Conservation (phyloP, 2,329 filamentous ascomycete genomes). For the Phoma sp. region DNA sequence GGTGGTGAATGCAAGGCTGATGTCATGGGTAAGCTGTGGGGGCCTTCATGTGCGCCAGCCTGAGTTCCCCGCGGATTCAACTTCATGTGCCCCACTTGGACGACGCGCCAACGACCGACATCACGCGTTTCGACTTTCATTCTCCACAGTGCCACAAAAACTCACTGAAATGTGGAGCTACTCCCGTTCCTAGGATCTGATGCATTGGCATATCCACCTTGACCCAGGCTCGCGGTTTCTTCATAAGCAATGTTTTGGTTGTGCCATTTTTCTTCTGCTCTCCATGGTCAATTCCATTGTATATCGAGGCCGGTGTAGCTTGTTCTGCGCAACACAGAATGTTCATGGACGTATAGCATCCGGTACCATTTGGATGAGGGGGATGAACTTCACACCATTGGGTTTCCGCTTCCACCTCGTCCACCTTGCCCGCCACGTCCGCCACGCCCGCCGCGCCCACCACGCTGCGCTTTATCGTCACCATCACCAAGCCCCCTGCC, state of each 20-base stretch:
- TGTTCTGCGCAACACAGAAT: neutral
- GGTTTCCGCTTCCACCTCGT: neutral
- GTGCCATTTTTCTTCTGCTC: too few relatives aligned
- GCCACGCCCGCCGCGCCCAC: neutral
- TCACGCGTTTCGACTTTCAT: neutral
- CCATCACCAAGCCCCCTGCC: neutral
- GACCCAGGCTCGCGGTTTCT: too few relatives aligned
- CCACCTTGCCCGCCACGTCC: neutral
- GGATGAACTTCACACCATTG: neutral
- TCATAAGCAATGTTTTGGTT: too few relatives aligned
- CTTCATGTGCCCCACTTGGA: neutral
- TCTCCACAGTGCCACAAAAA: too few relatives aligned
- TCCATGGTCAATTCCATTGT: neutral
- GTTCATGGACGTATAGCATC: neutral
- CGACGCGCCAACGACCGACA: neutral
- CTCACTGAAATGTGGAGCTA: too few relatives aligned
- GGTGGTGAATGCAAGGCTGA: constrained; percentile 8
- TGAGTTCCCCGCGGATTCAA: neutral
- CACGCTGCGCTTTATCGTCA: neutral
- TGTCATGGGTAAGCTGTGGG: constrained; percentile 6
- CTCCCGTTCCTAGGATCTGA: too few relatives aligned
- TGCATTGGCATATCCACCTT: too few relatives aligned
- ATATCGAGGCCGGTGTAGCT: neutral
- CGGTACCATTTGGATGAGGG: neutral
- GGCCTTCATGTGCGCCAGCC: neutral